Conservation (phyloP, 306 rosid species). For the Chamaecrista fasciculata region DNA sequence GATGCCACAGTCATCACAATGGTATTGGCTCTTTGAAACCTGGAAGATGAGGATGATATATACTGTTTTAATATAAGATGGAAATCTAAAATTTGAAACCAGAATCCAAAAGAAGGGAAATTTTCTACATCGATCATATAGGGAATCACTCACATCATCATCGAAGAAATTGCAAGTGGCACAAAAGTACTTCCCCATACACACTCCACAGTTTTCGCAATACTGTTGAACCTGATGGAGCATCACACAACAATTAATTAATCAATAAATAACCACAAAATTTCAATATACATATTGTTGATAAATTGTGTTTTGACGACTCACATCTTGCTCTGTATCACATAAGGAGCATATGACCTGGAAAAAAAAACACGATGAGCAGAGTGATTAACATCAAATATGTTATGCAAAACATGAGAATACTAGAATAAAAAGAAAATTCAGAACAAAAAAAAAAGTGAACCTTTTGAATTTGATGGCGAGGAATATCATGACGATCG, state of each 20-base stretch:
- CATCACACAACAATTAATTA: slow-evolving; percentile 2
- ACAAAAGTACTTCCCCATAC: slow-evolving; percentile 87
- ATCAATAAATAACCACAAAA: slow-evolving; percentile 2
- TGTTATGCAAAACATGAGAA: neutral
- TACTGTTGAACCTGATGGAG: slow-evolving; percentile 73
- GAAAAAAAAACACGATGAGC: slow-evolving; percentile 11
- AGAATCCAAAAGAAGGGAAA: neutral
- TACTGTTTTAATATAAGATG: slow-evolving; percentile 5
- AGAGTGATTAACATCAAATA: neutral
- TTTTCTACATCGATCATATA: neutral
- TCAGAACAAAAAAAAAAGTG: neutral
- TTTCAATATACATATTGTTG: too few relatives aligned
- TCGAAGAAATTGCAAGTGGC: slow-evolving; percentile 78
- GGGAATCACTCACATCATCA: slow-evolving; percentile 66
- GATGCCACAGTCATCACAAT: slow-evolving; percentile 85
- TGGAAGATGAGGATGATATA: slow-evolving; percentile 22
- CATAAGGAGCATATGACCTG: slow-evolving; percentile 85
- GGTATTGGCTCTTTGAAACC: slow-evolving; percentile 77
- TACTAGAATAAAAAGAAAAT: neutral
- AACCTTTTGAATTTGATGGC: slow-evolving; percentile 65
- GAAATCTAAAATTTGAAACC: neutral
- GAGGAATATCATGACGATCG: slow-evolving; percentile 60
- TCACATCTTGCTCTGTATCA: slow-evolving; percentile 77
- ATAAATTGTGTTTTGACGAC: slow-evolving; percentile 20
- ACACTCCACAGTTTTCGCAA: slow-evolving; percentile 71